phyloP scores from a whole-genome alignment of 176 grass and related monocot genomes.

The Rhipidocladum racemiflorum region DNA sequence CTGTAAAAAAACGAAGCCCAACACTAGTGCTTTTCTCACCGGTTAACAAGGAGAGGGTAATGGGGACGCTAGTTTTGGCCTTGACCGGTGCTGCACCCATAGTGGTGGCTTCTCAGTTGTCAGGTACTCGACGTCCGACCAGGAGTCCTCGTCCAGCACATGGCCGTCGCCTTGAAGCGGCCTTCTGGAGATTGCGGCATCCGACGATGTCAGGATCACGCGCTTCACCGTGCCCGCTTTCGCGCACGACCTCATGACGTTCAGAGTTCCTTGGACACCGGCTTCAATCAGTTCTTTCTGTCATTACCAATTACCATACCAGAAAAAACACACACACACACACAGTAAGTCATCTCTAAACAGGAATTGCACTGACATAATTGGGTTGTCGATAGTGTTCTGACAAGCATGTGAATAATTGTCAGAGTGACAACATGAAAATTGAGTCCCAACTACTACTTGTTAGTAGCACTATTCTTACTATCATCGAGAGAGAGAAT shows the following conservation, averaged over 20 bases:
- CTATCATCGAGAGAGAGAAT: no score
- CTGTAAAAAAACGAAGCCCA: no score
- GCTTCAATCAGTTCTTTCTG: conserved; percentile 44
- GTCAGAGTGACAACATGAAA: no score
- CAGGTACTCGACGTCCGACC: conserved; percentile 41
- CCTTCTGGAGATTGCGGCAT: not conserved
- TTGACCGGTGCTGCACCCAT: no score
- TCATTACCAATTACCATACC: not conserved
- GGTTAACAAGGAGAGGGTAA: conserved; percentile 22
- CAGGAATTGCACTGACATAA: no score
- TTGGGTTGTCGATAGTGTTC: no score
- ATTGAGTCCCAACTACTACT: no score
- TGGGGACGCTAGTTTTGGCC: conserved; percentile 24
- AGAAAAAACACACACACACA: no score
- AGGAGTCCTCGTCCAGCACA: conserved; percentile 26
- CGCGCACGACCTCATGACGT: conserved; percentile 26
- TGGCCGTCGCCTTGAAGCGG: not conserved
- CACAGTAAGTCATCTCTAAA: no score
- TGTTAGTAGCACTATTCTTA: no score
- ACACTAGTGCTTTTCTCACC: not conserved
- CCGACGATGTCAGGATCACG: conserved; percentile 39
- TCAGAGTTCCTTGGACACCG: conserved; percentile 12
- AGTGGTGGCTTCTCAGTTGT: conserved; percentile 11
- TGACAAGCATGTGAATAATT: no score
- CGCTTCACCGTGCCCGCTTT: conserved; percentile 34